Evolutionary conservation across 352 stramenopile species (phyloP), one percentile per base, ranked within the genome.

Genomic region (Salisapilia sapeloensis): DNA sequence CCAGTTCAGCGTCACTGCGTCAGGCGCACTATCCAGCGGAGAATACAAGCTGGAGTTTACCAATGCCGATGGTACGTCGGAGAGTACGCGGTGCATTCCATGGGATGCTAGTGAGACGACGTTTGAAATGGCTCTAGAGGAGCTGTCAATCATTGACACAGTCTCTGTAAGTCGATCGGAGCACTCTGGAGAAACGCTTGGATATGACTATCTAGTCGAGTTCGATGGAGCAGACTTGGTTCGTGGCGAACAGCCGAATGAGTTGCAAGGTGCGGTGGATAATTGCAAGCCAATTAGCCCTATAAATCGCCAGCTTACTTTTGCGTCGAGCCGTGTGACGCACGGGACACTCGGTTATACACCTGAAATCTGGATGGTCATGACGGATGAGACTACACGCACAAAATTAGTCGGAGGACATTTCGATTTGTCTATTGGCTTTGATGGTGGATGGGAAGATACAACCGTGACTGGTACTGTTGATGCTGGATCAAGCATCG

Each of bases 401-500:
- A 27, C 29, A 5, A 53, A 53, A 2, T 32, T 72, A 6, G 14
- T 87, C 1, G 56, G 59, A 21, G 72, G 72, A 1, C 62, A 48
- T 12, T 81, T 87, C 24, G 67, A 83, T 23, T 22, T 87, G 15
- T 87, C 72, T 0, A 40, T 87, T 9, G 72, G 64, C 4, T 87
- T 80, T 44, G 48, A 77, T 42, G 67, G 65, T 11, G 37, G 53
- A 10, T 83, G 69, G 67, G 15, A 12, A 0, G 49, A 51, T 29
- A 46, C 53, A 2, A n/a, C 3, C 6, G 38, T 63, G 13, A 75
- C 39, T 8, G 62, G 51, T 9, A 65, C 39, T 0, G 41, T 87
- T 16, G 31, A 32, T 3, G 46, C 72, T 14, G 72, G 72, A 0
- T 77, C 62, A 2, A 67, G 57, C 17, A 64, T 47, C 2, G 66